phyloP scores from a whole-genome alignment of 140 eudicot species.

The Bidens hawaiensis region DNA sequence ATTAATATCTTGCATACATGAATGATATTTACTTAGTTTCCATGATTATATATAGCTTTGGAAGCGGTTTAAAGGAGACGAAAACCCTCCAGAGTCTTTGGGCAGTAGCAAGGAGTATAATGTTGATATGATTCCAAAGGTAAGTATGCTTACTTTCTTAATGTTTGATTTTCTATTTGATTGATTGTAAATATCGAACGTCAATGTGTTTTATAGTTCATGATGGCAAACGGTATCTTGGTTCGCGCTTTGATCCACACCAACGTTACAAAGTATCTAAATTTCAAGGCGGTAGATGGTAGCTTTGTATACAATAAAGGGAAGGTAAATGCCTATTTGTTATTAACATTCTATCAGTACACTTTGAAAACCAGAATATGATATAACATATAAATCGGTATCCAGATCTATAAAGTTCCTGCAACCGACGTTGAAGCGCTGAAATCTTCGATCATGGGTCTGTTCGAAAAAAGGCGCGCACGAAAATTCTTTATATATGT shows the following conservation, averaged over 20 bases:
- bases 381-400: slow-evolving; percentile 8
- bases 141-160: slow-evolving; percentile 12
- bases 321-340: slow-evolving; percentile 42
- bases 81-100: slow-evolving; percentile 53
- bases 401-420: slow-evolving; percentile 87
- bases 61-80: slow-evolving; percentile 83
- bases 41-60: slow-evolving; percentile 47
- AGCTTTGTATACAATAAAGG: slow-evolving; percentile 93
- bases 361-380: neutral
- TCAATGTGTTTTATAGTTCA: slow-evolving; percentile 51
- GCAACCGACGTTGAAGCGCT: slow-evolving; percentile 94
- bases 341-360: neutral
- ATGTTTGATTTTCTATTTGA: neutral
- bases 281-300: slow-evolving; percentile 94
- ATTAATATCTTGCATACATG: neutral
- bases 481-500: slow-evolving; percentile 80
- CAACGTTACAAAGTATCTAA: slow-evolving; percentile 79
- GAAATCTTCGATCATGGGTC: slow-evolving; percentile 84
- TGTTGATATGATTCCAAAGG: slow-evolving; percentile 96
- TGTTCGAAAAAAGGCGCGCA: slow-evolving; percentile 85
- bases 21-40: neutral
- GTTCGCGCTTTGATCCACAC: slow-evolving; percentile 88
- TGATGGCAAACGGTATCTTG: slow-evolving; percentile 90
- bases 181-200: neutral
- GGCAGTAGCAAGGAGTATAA: slow-evolving; percentile 87